Conservation (phyloP, 768 basidiomycete species). For the Mycena galericulata region DNA sequence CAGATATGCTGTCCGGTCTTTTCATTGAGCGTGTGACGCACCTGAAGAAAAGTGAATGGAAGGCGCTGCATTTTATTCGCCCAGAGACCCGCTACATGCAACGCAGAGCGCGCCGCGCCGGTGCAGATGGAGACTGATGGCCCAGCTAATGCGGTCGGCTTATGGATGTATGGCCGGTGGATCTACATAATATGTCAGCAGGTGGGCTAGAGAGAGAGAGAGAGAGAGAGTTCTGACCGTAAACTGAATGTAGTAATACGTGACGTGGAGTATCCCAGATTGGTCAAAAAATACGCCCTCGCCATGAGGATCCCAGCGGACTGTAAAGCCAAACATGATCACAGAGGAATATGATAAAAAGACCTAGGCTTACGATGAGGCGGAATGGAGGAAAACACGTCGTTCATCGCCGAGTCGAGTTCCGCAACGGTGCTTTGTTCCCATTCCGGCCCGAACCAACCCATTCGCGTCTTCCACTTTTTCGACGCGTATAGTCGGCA, state of each 20-base stretch:
- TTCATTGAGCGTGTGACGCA: background rate
- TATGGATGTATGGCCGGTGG: conserved; percentile 38
- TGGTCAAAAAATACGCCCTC: conserved; percentile 48
- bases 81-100: conserved; percentile 24
- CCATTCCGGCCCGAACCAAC: conserved; percentile 65
- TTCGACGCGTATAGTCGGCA: conserved; percentile 65
- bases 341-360: background rate
- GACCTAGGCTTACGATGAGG: conserved; percentile 56
- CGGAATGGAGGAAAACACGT: conserved; percentile 73
- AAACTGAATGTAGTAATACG: conserved; percentile 62
- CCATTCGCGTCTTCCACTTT: conserved; percentile 53
- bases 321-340: conserved; percentile 17
- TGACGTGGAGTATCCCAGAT: conserved; percentile 52
- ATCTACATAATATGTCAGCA: conserved; percentile 13
- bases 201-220: conserved; percentile 26
- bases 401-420: conserved; percentile 69
- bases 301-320: conserved; percentile 37
- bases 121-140: conserved; percentile 31
- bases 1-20: background rate
- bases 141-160: conserved; percentile 1
- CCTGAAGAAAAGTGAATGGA: background rate
- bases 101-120: conserved; percentile 16
- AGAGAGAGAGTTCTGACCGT: conserved; percentile 51
- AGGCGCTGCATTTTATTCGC: conserved; percentile 6
- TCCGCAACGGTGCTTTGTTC: conserved; percentile 68